Evolutionary conservation across 2,329 filamentous ascomycete genomes (phyloP).

Genomic region (Cladosporium phlei): DNA sequence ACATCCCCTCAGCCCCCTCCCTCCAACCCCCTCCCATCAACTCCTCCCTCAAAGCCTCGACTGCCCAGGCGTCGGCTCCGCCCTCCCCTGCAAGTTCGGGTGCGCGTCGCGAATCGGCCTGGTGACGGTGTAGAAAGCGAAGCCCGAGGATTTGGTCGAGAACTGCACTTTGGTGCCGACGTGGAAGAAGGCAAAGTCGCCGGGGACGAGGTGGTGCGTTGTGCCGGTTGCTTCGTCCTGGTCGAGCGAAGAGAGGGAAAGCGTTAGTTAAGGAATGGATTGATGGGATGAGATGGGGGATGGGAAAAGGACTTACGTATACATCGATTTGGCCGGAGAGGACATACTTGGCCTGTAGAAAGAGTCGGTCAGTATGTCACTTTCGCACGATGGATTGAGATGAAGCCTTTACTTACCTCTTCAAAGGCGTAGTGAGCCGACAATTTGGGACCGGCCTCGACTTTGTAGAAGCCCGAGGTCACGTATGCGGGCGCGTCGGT

Average conservation of each 20-base stretch:
- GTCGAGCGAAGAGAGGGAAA: no score
- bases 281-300: no score
- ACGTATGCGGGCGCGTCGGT: constrained; percentile 17
- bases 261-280: no score
- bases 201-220: constrained; percentile 19
- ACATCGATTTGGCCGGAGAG: constrained; percentile 21
- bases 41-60: not conserved
- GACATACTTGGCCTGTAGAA: constrained; percentile 21
- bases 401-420: no score
- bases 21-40: not conserved
- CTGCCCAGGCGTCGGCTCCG: constrained; percentile 14
- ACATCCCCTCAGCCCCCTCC: no score
- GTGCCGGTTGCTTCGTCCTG: constrained; percentile 20
- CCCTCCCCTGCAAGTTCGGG: constrained; percentile 16
- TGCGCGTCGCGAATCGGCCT: constrained; percentile 18
- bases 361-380: no score
- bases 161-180: constrained; percentile 20
- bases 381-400: no score
- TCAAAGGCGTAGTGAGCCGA: constrained; percentile 18
- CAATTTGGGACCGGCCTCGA: constrained; percentile 16
- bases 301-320: constrained; percentile 1
- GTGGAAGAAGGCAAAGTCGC: constrained; percentile 23
- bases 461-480: constrained; percentile 22
- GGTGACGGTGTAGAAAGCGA: constrained; percentile 21
- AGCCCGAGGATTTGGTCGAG: constrained; percentile 18